Evolutionary conservation across 257 asterid genomes (phyloP), one percentile per base, ranked within the genome.

Genomic region (Lantana camara): DNA sequence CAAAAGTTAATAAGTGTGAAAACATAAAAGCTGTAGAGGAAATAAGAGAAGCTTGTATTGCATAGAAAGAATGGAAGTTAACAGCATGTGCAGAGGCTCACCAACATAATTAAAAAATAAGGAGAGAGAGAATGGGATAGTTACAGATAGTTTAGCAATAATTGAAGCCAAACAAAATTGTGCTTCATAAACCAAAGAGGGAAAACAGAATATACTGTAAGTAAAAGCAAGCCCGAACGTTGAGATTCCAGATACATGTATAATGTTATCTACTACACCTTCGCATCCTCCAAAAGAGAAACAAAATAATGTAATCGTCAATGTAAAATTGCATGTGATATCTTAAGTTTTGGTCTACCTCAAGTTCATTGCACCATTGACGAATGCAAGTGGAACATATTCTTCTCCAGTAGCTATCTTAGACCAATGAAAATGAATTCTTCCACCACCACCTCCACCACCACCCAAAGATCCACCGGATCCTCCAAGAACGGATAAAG

Each of bases 371-470:
- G 78, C 76, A 60, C 97, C 96, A 79, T 88, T 74, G 52, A 91
- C 76, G 68, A 78, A 81, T 37, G 97, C 96, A 73, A 86, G 89
- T 23, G 97, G 95, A 30, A 79, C 71, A 79, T 91, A 91, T 67
- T 91, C 95, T 69, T 81, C 84, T 38, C 94, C 96, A 56, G 60
- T 73, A 54, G 78, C 77, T 69, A 91, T 83, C 69, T 79, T 79
- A 59, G 95, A 80, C 98, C 98, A 91, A 72, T 91, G 98, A 77
- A 91, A 86, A 82, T 91, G 98, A 70, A 91, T 79, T 88, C 98
- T 84, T 68, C 98, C 98, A 70, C 98, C 98, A 2, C 95, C 98
- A 32, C 98, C 98, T 2, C 98, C 98, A 11, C 98, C 98, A 7
- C 98, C 98, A 2, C 98, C 98, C 50, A 81, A 80, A 53, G 83